Evolutionary conservation across 2,329 filamentous ascomycete genomes (phyloP), one percentile per base, ranked within the genome.

Genomic region (Fusarium hostae): DNA sequence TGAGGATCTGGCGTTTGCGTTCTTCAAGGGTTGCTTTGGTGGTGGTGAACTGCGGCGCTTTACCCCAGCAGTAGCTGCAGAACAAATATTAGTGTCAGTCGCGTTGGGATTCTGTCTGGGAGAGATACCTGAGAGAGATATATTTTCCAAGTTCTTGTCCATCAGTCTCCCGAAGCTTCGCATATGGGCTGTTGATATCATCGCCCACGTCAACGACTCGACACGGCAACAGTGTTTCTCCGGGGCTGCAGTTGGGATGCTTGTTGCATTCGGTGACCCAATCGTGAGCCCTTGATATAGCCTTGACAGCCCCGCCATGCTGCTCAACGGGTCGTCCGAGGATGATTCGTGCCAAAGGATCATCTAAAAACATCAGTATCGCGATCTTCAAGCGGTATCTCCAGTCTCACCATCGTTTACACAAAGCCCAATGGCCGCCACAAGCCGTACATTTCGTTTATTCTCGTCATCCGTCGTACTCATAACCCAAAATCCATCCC

Each of bases 351-450:
- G 37, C 35, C 2, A 67, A 9, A 0, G 37, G 41, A 20, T 55
- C 6, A 12, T 16, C 64, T 66, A 15, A 3, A 0, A 20, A 32
- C 2, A 28, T 67, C 5, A 66, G 22, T 16, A 4, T 39, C 8
- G 20, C 0, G 4, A 12, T 1, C 1, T 24, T 3, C 5, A 0
- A 6, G 11, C 18, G 13, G 5, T 20, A 10, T 24, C 4, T 11
- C 2, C 7, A 4, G 3, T 7, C 54, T 60, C 22, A 50, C 62
- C 30, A 44, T 67, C 47, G 2, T 7, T 20, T 9, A 61, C 62
- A 39, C 64, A 66, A 9, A 67, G 37, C 2, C 64, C 62, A 18
- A 67, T 40, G 1, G 64, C 55, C 2, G 62, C 64, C 1, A 67
- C 35, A 9, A 67, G 35, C 5, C 40, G 37, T 4, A n/a, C 24